phyloP scores from a whole-genome alignment of 2,329 filamentous ascomycete genomes.

The Zymoseptoria tritici region DNA sequence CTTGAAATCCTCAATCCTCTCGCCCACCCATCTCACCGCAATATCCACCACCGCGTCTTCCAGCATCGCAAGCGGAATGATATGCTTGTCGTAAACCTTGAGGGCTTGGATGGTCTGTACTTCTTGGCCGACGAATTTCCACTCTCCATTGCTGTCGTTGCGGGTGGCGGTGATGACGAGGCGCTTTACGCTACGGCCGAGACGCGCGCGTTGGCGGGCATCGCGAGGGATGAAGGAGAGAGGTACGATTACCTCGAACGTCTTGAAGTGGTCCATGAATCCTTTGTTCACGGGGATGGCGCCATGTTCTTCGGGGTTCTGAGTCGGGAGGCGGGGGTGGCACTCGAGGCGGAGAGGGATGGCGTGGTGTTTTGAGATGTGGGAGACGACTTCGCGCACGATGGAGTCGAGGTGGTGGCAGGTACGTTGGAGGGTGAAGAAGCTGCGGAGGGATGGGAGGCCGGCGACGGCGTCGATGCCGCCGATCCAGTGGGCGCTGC shows the following conservation, averaged over 20 bases:
- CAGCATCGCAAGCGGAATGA: neutral
- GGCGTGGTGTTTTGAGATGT: neutral
- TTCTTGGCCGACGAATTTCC: too few species aligned
- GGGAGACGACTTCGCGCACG: neutral
- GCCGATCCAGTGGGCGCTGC: too few species aligned
- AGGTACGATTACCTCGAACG: neutral
- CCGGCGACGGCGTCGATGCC: neutral
- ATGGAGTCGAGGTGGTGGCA: neutral
- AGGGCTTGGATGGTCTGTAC: neutral
- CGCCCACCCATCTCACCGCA: neutral
- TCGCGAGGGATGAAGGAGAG: neutral
- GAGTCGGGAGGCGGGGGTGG: neutral
- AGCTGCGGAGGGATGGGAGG: neutral
- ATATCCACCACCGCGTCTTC: neutral
- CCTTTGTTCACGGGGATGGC: neutral
- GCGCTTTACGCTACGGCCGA: neutral
- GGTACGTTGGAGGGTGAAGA: neutral
- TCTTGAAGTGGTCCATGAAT: neutral
- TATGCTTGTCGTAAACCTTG: neutral
- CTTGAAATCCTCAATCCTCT: neutral
- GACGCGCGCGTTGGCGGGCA: too few species aligned
- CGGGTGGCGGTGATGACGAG: neutral
- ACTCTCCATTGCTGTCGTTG: neutral
- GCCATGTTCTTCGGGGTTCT: neutral
- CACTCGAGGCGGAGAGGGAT: neutral